Conservation (phyloP, 768 basidiomycete species). For the Tremella yokohamensis region DNA sequence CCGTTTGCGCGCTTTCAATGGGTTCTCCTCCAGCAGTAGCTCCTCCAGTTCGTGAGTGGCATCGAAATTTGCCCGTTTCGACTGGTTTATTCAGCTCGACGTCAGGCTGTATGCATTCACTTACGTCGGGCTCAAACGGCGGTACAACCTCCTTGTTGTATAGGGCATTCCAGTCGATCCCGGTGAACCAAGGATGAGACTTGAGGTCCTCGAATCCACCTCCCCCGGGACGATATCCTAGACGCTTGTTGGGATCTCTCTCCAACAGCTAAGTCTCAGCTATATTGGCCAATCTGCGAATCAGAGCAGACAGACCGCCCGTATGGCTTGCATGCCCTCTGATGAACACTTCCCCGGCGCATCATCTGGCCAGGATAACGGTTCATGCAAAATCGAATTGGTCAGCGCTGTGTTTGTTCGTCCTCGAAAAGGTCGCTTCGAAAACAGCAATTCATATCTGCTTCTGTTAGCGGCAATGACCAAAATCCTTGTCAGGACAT, state of each 20-base stretch:
- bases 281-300: not conserved
- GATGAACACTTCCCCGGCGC: constrained; percentile 73
- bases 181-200: constrained; percentile 76
- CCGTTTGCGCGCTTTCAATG: constrained; percentile 86
- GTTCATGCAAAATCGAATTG: constrained; percentile 83
- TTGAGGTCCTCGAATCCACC: constrained; percentile 77
- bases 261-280: constrained; percentile 67
- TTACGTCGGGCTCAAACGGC: constrained; percentile 86
- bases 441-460: constrained; percentile 76
- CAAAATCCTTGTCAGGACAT: constrained; percentile 11
- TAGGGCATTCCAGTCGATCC: constrained; percentile 74
- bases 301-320: constrained; percentile 62
- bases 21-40: constrained; percentile 90
- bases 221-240: constrained; percentile 72
- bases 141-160: constrained; percentile 64
- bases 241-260: constrained; percentile 71
- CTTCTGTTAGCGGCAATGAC: constrained; percentile 1
- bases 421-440: constrained; percentile 86
- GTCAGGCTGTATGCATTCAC: constrained; percentile 50
- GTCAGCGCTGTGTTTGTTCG: constrained; percentile 89
- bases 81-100: constrained; percentile 55
- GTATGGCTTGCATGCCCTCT: constrained; percentile 71
- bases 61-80: constrained; percentile 99
- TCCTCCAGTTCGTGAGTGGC: constrained; percentile 98
- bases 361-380: constrained; percentile 84